Evolutionary conservation across 176 grass and related monocot species (phyloP), one percentile per base, ranked within the genome.

Genomic region (Juncus effusus): DNA sequence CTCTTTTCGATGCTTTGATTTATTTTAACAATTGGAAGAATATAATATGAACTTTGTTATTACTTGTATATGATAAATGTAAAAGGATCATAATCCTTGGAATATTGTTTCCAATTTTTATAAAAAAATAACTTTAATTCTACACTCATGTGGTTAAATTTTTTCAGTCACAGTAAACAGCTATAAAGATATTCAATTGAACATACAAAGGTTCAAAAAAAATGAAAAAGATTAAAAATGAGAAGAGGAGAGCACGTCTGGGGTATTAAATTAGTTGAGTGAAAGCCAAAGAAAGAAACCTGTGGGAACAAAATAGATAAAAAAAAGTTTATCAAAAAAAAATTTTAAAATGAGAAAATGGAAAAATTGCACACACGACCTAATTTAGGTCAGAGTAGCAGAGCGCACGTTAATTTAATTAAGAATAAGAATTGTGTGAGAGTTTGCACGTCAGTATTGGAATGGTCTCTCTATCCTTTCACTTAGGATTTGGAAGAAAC

Each of bases 201-300:
- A 28, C 19, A 28, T 28, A 28, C 19, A 28, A 28, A 28, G 19
- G 19, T 28, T 28, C 19, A 28, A 28, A 1, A 28, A 28, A 1
- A 69, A 54, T 69, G 65, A 38, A 49, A 59, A 13, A 0, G 11
- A 16, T 72, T 45, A 7, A 42, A 53, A 19, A 14, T 12, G 38
- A n/a, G 54, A 10, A 52, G 19, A 51, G 19, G 64, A 16, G 28
- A 36, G 66, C 58, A 78, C 76, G 66, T 51, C 35, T 62, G 1
- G 38, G 64, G 12, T 28, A 28, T 28, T 28, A 4, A 2, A 73
- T 88, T 88, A 82, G 85, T 82, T 93, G 76, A 40, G 75, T 42
- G 85, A 88, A 80, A 88, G 82, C 19, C 0, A 28, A 28, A 28
- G 19, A 28, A 28, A 28, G 19, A 28, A 28, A 28, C 19, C 19